These are phyloP conservation scores for Raffaelea arxii DNA, from an alignment of 2,329 filamentous ascomycete species.

Conservation along the genomic window DNA sequence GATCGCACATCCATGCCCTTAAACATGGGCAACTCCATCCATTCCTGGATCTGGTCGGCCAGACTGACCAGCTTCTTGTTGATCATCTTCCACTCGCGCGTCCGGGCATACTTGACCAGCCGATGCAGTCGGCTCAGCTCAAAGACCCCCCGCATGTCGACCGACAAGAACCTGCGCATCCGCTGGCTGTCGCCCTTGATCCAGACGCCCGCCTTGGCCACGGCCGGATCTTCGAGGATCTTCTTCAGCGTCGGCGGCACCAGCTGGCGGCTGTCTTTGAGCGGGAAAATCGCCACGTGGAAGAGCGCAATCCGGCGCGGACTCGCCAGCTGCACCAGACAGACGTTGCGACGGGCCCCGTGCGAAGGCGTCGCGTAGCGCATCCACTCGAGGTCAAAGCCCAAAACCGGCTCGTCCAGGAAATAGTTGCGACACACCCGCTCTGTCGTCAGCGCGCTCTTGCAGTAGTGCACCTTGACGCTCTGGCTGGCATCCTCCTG, in stretches of 20 bases:
- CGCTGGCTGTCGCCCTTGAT: constrained; percentile 64
- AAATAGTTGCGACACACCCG: constrained; percentile 56
- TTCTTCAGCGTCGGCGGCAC: constrained; percentile 60
- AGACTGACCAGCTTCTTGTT: constrained; percentile 59
- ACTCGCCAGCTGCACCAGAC: constrained; percentile 73
- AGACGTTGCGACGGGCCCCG: constrained; percentile 59
- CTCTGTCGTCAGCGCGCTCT: constrained; percentile 56
- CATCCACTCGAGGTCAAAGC: constrained; percentile 86
- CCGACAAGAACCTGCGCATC: constrained; percentile 52
- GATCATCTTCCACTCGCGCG: constrained; percentile 42
- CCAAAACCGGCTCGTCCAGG: constrained; percentile 58
- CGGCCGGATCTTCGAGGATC: constrained; percentile 59
- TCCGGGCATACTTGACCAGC: constrained; percentile 57
- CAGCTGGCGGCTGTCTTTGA: constrained; percentile 29
- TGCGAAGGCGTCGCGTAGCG: constrained; percentile 33
- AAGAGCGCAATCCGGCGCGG: constrained; percentile 70
- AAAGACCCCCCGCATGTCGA: constrained; percentile 58
- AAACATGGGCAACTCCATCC: constrained; percentile 62
- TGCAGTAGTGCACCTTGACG: constrained; percentile 71
- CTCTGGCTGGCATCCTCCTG: constrained; percentile 34
- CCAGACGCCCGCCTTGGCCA: constrained; percentile 69
- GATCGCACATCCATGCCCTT: constrained; percentile 62
- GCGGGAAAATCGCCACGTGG: constrained; percentile 59
- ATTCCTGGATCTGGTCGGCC: constrained; percentile 58
- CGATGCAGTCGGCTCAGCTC: constrained; percentile 79